Evolutionary conservation across 352 stramenopile species (phyloP), one percentile per base, ranked within the genome.

Genomic region (Globisporangium cederbergense): DNA sequence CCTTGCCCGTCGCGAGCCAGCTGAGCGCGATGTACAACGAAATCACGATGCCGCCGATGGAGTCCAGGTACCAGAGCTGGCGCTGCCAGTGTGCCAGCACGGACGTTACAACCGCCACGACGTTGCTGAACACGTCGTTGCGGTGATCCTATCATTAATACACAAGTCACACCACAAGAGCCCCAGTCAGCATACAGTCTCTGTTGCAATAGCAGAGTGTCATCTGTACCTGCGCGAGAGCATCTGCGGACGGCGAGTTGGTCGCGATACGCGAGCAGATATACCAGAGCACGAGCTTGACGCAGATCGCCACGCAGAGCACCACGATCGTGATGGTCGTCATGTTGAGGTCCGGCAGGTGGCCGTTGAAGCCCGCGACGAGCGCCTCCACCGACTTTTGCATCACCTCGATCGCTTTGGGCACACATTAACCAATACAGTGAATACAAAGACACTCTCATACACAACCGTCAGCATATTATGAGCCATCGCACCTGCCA

Each of bases 101-200:
- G 3, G 83, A 90, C 46, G 95, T 96, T 9, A 89, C 65, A 4
- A 98, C 87, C 2, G 96, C 96, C 1, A 98, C 86, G 9, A 68
- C 76, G 64, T 99, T 99, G 70, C 81, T 97, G 25, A 98, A 88
- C 47, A 96, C 93, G 72, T 99, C 97, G 76, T 99, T 99, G 68
- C 92, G 96, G 67, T 99, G 97, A 79, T 99, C 97, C 86, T 98
- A 58, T 18, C 36, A 42, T 16, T 42, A 42, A 36, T 9, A 36
- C 32, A 36, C 32, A 36, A 36, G 7, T 8, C 8, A 14, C 36
- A 36, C 4, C 8, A 14, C 36, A 42, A 42, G 9, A 42, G 36
- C 36, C 36, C 36, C 36, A 36, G 20, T 61, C 36, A 42, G 9
- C 36, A 16, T 14, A 4, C 11, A 16, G 36, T 16, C 36, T 42